Evolutionary conservation across 495 filamentous ascomycete genomes (phyloP), one percentile per base, ranked within the genome.

Genomic region (Articulospora tetracladia): DNA sequence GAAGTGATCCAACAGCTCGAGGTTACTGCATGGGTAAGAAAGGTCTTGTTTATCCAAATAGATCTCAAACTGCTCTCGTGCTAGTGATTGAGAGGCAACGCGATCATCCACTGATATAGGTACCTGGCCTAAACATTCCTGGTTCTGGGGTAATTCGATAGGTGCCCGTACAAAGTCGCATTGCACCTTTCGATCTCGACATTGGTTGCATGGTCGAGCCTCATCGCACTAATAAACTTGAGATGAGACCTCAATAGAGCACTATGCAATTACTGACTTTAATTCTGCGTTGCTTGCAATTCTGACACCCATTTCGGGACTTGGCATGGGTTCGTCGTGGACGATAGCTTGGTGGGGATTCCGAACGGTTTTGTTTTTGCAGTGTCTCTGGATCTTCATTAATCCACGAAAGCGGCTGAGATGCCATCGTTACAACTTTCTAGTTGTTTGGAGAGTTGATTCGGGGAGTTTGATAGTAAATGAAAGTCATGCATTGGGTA

Each of bases 171-270:
- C n/a, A 17, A n/a, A 44, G 15, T 44, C 15, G 39, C 39, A 12
- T 3, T 3, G 3, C 39, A 17, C 39, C 25, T 24, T 4, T 51
- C 48, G 17, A n/a, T 24, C 3, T 6, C 22, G 22, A 34, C 53
- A 60, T 20, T 26, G 41, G 17, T 17, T 10, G 19, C 60, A 62
- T 2, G 55, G 58, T 44, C 62, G 24, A 69, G 48, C 17, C 67
- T 71, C n/a, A 57, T 69, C 30, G 61, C 62, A 30, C 60, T 65
- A 44, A 7, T 34, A n/a, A n/a, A n/a, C 39, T 44, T 3, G 8
- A 17, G 3, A 44, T 44, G 8, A 44, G 39, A n/a, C 3, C 39
- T 44, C n/a, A n/a, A n/a, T n/a, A n/a, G n/a, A n/a, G 17, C n/a
- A 12, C 17, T 44, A 11, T 3, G n/a, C 10, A 44, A 15, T 3